Base-by-base conservation (phyloP, 2,329 filamentous ascomycete genomes). In the Metarhizium album region DNA sequence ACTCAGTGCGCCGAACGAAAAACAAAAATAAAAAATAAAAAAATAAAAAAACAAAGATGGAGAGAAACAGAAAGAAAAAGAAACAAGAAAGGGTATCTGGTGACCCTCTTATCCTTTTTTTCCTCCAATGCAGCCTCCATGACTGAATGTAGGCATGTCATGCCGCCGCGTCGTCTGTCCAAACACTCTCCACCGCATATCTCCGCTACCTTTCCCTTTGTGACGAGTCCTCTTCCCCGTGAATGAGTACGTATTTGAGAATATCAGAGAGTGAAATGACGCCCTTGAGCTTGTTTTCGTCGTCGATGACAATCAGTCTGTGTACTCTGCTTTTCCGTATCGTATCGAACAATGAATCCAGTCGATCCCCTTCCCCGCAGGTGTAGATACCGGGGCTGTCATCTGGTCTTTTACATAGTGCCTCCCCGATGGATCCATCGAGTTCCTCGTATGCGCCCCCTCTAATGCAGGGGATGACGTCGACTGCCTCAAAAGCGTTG, bases 381-480 rank as follows among this genome's bases (percentile, higher is more conserved):
- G 91, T 97, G 69, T 96, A 97, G 56, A 98, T 97, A 42, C 94
- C 93, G 1, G 90, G 86, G 62, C 95, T 96, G 59, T 96, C 91
- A 48, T 94, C 87, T 13, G 88, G 82, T 55, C 91, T 81, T 67
- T 87, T 94, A 60, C 88, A 83, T 51, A 97, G 73, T 2, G 91
- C 91, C 55, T 96, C 90, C 42, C 91, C 93, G 4, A 97, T 87
- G 6, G 80, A 87, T 20, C 90, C 80, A 53, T 86, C 83, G 51
- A 98, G 74, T 58, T 96, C 91, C 57, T 97, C 93, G 63, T 97
- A 97, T 35, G 83, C 83, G 20, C 90, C 90, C 22, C 89, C 90
- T 69, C 94, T 95, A 70, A 98, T 95, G 60, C 95, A 83, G 0
- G 90, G 86, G 59, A 98, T 95, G 54, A 98, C 90, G 68, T 98